A percentile compares a stretch with the other conserved stretches of the same genome.
phyloP scores from a whole-genome alignment of 1,284 basidiomycete genomes.

The Cryptococcus depauperatus region DNA sequence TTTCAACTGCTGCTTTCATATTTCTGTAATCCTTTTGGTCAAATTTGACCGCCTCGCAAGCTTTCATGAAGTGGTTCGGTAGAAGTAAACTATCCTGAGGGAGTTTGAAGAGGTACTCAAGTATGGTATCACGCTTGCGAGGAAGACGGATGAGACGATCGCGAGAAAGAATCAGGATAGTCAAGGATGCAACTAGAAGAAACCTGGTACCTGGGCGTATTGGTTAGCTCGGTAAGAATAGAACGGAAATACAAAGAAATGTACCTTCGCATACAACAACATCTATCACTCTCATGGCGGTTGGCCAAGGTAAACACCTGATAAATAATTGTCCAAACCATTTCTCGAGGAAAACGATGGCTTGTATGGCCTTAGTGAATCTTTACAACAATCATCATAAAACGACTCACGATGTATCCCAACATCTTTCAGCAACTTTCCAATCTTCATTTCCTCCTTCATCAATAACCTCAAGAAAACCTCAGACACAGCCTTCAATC shows the following conservation, averaged over 20 bases:
- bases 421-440: conserved; percentile 52
- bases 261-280: conserved; percentile 76
- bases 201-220: conserved; percentile 59
- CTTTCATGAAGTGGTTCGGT: conserved; percentile 39
- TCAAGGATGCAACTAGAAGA: conserved; percentile 69
- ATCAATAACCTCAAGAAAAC: conserved; percentile 70
- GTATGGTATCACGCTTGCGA: conserved; percentile 16
- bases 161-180: conserved; percentile 51
- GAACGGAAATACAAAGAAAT: conserved; percentile 2
- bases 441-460: conserved; percentile 55
- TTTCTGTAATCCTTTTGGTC: conserved; percentile 39
- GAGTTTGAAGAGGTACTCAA: conserved; percentile 31
- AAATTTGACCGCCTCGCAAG: conserved; percentile 35
- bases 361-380: conserved; percentile 10
- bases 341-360: conserved; percentile 30
- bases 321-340: conserved; percentile 55
- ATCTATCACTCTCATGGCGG: conserved; percentile 75
- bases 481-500: conserved; percentile 70
- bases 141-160: conserved; percentile 33
- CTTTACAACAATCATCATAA: not conserved
- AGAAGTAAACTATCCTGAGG: conserved; percentile 41
- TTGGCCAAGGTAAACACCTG: conserved; percentile 65
- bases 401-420: conserved; percentile 47
- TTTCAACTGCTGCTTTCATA: conserved; percentile 32
- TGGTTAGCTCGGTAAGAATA: not conserved